Evolutionary conservation across 345 rosid species (phyloP).

Genomic region (Isatis tinctoria): DNA sequence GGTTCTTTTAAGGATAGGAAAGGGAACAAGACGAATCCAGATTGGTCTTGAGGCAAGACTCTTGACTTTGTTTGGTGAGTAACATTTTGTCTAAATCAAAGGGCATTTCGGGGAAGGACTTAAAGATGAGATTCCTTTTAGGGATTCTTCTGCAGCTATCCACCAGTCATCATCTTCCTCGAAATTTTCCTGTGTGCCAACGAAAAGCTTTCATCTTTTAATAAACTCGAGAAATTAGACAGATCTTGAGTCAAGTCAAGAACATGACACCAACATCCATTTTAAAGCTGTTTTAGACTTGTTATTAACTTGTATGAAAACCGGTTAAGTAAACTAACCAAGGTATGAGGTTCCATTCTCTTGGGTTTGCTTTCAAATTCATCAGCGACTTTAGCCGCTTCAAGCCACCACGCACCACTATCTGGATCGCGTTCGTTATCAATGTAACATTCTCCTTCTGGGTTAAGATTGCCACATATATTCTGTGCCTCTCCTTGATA

Average conservation of each 20-base stretch:
- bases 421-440: constrained; percentile 33
- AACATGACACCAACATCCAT: constrained; percentile 4
- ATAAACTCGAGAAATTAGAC: background rate
- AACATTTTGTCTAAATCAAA: constrained; percentile 1
- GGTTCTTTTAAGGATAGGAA: background rate
- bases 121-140: constrained; percentile 23
- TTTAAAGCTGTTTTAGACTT: background rate
- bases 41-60: too few relatives aligned
- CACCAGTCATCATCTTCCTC: constrained; percentile 78
- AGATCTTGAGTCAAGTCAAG: background rate
- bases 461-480: constrained; percentile 1
- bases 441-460: constrained; percentile 2
- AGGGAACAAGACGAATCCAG: background rate
- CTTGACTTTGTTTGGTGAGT: constrained; percentile 7
- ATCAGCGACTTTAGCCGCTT: constrained; percentile 74
- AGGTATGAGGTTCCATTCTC: constrained; percentile 22
- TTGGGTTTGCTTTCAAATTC: constrained; percentile 51
- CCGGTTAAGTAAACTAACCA: constrained; percentile 44
- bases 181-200: constrained; percentile 40
- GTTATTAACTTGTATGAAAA: background rate
- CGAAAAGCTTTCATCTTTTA: background rate
- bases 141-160: constrained; percentile 55
- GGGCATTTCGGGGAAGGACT: constrained; percentile 29
- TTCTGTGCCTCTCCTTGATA: constrained; percentile 28
- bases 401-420: constrained; percentile 87